Conservation (phyloP, 129 eudicot species). For the Pittosporum tobira region DNA sequence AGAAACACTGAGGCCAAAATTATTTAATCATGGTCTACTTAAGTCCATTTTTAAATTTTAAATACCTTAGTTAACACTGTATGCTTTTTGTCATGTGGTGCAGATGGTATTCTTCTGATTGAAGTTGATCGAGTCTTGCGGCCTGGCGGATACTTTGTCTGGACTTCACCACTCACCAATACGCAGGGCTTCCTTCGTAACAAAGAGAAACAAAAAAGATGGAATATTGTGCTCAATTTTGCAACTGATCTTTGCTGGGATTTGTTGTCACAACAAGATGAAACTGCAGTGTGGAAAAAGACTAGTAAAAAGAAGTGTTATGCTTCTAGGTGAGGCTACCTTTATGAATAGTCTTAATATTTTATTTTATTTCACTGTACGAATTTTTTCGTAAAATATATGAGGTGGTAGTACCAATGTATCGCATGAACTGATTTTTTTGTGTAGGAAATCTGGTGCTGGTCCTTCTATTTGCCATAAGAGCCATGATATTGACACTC, state of each 20-base stretch:
- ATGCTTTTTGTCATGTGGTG: constrained; percentile 9
- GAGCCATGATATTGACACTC: constrained; percentile 75
- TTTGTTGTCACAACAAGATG: constrained; percentile 78
- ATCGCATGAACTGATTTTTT: constrained; percentile 7
- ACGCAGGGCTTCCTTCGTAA: constrained; percentile 57
- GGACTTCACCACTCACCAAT: constrained; percentile 83
- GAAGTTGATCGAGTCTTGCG: constrained; percentile 88
- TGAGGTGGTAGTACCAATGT: not conserved
- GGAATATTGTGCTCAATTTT: constrained; percentile 52
- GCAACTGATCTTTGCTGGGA: constrained; percentile 81
- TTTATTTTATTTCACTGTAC: not conserved
- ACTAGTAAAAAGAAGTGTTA: constrained; percentile 68
- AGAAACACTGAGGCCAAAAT: no score
- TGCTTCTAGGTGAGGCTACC: constrained; percentile 49
- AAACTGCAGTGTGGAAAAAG: constrained; percentile 69
- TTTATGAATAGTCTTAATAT: not conserved
- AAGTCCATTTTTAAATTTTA: not conserved
- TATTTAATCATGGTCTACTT: no score
- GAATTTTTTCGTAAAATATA: not conserved
- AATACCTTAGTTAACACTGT: not conserved
- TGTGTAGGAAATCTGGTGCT: constrained; percentile 59
- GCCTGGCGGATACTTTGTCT: constrained; percentile 98
- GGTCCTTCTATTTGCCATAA: constrained; percentile 65
- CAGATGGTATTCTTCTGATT: constrained; percentile 75
- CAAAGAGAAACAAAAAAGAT: constrained; percentile 64